Base-by-base conservation (phyloP, 2,329 filamentous ascomycete species). In the Coleophoma eucalyptorum region DNA sequence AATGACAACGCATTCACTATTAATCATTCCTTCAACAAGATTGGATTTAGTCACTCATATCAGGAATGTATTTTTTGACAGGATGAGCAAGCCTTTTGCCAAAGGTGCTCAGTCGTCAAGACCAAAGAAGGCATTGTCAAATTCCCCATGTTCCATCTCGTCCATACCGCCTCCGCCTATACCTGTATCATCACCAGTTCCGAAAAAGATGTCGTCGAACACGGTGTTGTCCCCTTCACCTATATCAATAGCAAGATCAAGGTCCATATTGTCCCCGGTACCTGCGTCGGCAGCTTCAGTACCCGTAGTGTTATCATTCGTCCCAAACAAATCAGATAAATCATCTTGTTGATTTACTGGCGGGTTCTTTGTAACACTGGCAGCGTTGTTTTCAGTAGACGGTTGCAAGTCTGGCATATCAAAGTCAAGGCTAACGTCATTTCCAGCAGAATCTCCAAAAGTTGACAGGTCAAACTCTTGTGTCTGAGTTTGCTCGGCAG, bases 191-290 rank as follows among this genome's bases (percentile, higher is more conserved):
- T 55, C 54, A 13, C 51, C 56, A 11, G 43, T 53, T 1, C 35
- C 57, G 44, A 59, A 59, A 40, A 65, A 62, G 47, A 67, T 57
- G 43, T 65, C 59, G 32, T 67, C 60, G 47, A 66, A 66, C 7
- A 53, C 51, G 48, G 57, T 64, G 16, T 63, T 59, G 12, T 60
- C 59, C 15, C 52, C 62, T 18, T 58, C 61, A 31, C 71, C 71
- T 65, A 79, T 71, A 55, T 81, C 76, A 2, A 79, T 76, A 54
- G 82, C 76, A 0, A 80, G 74, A 15, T 80, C 80, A 46, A 78
- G 70, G 13, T 75, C 71, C 69, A 65, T 60, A n/a, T 50, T 54
- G 16, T 61, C 58, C 12, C 48, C 55, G 16, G 43, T 53, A 10
- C 43, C 47, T 18, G 49, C 45, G 13, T 38, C 16, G 6, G 35